A percentile compares a stretch with the other conserved stretches of the same genome.
These are phyloP conservation scores for Stagonosporopsis chrysanthemi DNA, from an alignment of 2,329 filamentous ascomycete species.

Conservation along the genomic window DNA sequence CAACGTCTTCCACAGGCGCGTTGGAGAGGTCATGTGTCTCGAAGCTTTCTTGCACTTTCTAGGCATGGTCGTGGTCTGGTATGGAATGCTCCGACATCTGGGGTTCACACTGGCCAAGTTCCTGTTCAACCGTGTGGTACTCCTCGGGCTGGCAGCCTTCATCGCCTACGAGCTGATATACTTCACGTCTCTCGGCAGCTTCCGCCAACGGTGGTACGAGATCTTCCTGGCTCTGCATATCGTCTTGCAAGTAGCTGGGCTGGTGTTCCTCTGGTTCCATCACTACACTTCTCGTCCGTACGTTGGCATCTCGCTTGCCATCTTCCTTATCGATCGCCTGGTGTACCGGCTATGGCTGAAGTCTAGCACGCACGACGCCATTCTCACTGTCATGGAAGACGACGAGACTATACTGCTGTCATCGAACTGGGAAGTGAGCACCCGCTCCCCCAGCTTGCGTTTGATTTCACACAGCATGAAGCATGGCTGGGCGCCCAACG, in stretches of 20 bases:
- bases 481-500: conserved; percentile 66
- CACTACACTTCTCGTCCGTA: conserved; percentile 62
- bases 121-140: conserved; percentile 60
- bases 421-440: conserved; percentile 52
- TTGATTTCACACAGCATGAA: conserved; percentile 48
- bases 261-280: conserved; percentile 68
- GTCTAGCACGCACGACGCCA: conserved; percentile 57
- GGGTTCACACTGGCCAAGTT: conserved; percentile 61
- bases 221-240: conserved; percentile 67
- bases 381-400: conserved; percentile 63
- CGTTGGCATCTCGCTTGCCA: conserved; percentile 60
- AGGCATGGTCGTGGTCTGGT: conserved; percentile 65
- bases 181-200: conserved; percentile 66
- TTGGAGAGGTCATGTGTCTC: conserved; percentile 69
- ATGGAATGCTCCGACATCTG: conserved; percentile 57
- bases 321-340: conserved; percentile 66
- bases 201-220: conserved; percentile 69
- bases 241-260: conserved; percentile 62
- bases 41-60: conserved; percentile 63
- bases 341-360: conserved; percentile 65
- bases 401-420: conserved; percentile 62
- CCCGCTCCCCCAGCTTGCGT: conserved; percentile 13
- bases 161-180: conserved; percentile 68
- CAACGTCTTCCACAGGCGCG: conserved; percentile 70
- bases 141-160: conserved; percentile 64